Base-by-base conservation (phyloP, 352 stramenopile species). In the Globisporangium sylvaticum region DNA sequence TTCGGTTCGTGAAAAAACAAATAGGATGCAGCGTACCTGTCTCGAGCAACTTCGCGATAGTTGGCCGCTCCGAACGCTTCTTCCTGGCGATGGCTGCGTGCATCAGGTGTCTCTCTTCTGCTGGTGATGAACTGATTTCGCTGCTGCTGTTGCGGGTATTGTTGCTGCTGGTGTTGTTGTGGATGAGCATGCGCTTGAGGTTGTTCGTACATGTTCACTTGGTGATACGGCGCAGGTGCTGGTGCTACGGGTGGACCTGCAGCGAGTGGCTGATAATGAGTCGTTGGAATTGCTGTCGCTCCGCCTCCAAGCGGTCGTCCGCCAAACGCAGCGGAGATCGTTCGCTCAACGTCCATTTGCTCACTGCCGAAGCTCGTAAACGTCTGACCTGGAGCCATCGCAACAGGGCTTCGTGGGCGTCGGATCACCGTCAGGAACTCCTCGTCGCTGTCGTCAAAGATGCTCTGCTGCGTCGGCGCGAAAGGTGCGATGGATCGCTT, bases 401-500 rank as follows among this genome's bases (percentile, higher is more conserved):
- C n/a, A 1, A 65, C 44, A 3, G 55, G 64, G 32, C 29, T 60
- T 8, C 42, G 58, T 10, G 65, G 65, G 2, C 58, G 65, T 10
- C 65, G 57, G 31, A 70, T 70, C 50, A 52, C 48, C 4, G 20
- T 57, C 29, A 70, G 27, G 22, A 70, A 70, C 50, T 65, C 65
- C 56, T 70, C 65, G 58, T 70, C 65, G 50, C 65, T 70, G 42
- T 70, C 65, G 52, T 70, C 65, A 57, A 66, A 70, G 20, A 65
- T 42, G 27, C 50, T 62, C 18, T 55, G 57, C 0, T 70, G 58
- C 4, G 24, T 39, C 14, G 59, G 34, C 10, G 52, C 50, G 10
- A 70, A 66, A 39, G 20, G 53, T 3, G 18, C 27, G 6, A 70
- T 60, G 25, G 65, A 70, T 31, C 65, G 58, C 24, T 70, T 29